phyloP scores from a whole-genome alignment of 805 yeast genomes.

The Schizosaccharomyces japonicus region DNA sequence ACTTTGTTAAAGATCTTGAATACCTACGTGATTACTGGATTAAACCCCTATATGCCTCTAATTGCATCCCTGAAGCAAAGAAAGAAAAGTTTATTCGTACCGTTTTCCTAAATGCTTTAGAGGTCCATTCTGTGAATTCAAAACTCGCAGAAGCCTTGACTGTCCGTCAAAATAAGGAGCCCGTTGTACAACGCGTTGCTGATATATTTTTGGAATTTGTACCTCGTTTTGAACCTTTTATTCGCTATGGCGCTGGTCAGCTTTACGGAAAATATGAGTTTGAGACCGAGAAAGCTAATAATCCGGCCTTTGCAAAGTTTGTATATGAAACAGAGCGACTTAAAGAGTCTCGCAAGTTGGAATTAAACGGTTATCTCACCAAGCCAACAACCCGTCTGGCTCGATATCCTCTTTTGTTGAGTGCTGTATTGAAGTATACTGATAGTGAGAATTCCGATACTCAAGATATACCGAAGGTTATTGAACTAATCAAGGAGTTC shows the following conservation, averaged over 20 bases:
- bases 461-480: conserved; percentile 43
- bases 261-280: conserved; percentile 87
- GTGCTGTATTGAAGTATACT: conserved; percentile 64
- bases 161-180: conserved; percentile 61
- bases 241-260: conserved; percentile 80
- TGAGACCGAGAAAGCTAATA: conserved; percentile 76
- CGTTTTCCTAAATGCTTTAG: conserved; percentile 75
- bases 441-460: conserved; percentile 52
- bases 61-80: conserved; percentile 67
- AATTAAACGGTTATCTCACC: conserved; percentile 74
- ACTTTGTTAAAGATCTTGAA: conserved; percentile 83
- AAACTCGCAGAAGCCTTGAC: conserved; percentile 74
- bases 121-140: conserved; percentile 60
- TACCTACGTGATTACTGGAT: conserved; percentile 84
- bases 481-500: conserved; percentile 49
- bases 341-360: conserved; percentile 69
- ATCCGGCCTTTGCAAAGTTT: conserved; percentile 77
- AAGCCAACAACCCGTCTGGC: conserved; percentile 94
- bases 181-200: conserved; percentile 66
- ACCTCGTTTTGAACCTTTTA: conserved; percentile 75
- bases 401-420: conserved; percentile 64
- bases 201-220: conserved; percentile 69
- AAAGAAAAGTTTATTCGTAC: conserved; percentile 77
- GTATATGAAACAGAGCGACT: conserved; percentile 72
- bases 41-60: conserved; percentile 65